Base-by-base conservation (phyloP, 1,284 basidiomycete genomes). In the Earliella scabrosa region DNA sequence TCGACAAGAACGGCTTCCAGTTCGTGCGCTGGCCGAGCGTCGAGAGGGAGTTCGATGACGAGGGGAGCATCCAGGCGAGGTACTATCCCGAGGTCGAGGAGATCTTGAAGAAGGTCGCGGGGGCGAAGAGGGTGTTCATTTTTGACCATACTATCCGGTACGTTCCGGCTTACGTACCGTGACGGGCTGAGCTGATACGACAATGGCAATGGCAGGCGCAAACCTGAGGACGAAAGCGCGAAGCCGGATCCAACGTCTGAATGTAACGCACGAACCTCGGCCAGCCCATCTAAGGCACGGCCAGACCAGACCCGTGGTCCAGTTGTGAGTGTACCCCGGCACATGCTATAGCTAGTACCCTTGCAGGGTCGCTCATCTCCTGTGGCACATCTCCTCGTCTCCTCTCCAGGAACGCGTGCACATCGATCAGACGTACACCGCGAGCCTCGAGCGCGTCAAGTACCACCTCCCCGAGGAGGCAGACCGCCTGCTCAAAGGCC, bases 351-450 rank as follows among this genome's bases (percentile, higher is more conserved):
- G n/a, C n/a, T n/a, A n/a, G n/a, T n/a, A n/a, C n/a, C n/a, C n/a
- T n/a, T n/a, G n/a, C n/a, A n/a, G n/a, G n/a, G n/a, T n/a, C n/a
- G n/a, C n/a, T n/a, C n/a, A n/a, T n/a, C n/a, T n/a, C n/a, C n/a
- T n/a, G n/a, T n/a, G n/a, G n/a, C n/a, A n/a, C 1, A 21, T 31
- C 29, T 13, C 7, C 29, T 31, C 4, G 41, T 24, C 21, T 9
- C 39, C n/a, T 4, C 6, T 39, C 24, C 52, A 71, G 71, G 63
- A 65, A 45, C 65, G 64, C 32, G 80, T 80, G 0, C 85, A 87
- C 63, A 78, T 85, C 52, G 86, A 87, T 66, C 85, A 87, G 68
- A 84, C 85, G 0, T 75, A 73, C 36, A 61, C 70, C 10, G 77
- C 83, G 2, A 72, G 80, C 13, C 69, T 78, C 21, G 73, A 71